phyloP scores from a whole-genome alignment of 2,329 filamentous ascomycete genomes.

The Trichothecium roseum region DNA sequence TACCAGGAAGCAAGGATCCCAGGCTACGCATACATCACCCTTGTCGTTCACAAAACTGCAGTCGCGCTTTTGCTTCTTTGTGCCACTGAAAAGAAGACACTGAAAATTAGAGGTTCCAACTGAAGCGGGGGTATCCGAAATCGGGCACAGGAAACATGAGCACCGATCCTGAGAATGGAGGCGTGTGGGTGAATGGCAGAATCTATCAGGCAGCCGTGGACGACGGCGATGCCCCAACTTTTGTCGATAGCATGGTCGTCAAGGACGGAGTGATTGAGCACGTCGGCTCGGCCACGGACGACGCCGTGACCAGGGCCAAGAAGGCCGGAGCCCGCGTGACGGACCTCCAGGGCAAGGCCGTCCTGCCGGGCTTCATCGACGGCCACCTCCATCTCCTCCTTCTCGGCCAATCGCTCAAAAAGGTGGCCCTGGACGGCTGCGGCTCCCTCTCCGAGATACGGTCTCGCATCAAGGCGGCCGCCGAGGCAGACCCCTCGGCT shows the following conservation, averaged over 20 bases:
- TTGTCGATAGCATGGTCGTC: constrained; percentile 22
- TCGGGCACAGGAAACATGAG: too few species aligned
- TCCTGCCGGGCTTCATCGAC: constrained; percentile 47
- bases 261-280: constrained; percentile 21
- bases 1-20: too few species aligned
- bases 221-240: constrained; percentile 14
- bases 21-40: too few species aligned
- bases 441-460: constrained; percentile 38
- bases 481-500: constrained; percentile 32
- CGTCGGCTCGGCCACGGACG: constrained; percentile 19
- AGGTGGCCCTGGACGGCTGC: constrained; percentile 37
- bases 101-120: too few species aligned
- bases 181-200: constrained; percentile 17
- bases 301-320: constrained; percentile 12
- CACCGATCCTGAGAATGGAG: neutral
- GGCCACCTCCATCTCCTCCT: constrained; percentile 46
- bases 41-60: too few species aligned
- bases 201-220: constrained; percentile 14
- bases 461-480: constrained; percentile 31
- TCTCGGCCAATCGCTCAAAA: constrained; percentile 41
- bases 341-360: constrained; percentile 21
- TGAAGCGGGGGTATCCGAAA: too few species aligned
- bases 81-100: too few species aligned
- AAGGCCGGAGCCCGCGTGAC: constrained; percentile 11
- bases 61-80: too few species aligned